Percentiles rank a stretch among this genome's conserved stretches.
Conservation (phyloP, 2,329 filamentous ascomycete species). For the Phialophora macrospora region DNA sequence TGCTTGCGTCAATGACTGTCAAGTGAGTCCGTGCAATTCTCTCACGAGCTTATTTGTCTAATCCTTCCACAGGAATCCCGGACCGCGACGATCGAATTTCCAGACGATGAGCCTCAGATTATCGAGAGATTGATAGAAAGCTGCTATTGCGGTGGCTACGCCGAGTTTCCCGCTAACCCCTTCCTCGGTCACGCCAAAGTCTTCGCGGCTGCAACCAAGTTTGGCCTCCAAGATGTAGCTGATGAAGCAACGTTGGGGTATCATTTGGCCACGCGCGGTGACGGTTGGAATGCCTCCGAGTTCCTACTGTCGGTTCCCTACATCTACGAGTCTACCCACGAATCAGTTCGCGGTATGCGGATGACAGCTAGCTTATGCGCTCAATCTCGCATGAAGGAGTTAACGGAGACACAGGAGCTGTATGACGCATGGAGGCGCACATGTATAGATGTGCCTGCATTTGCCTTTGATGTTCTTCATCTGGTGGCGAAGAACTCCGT, state of each 20-base stretch:
- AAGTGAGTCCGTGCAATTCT: neutral
- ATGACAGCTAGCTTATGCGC: neutral
- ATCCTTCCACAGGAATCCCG: neutral
- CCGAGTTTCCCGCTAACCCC: neutral
- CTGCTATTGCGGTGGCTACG: neutral
- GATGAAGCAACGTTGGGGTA: neutral
- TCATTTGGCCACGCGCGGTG: neutral
- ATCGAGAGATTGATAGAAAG: neutral
- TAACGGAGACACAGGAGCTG: neutral
- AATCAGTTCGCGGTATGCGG: neutral
- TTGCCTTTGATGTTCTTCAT: neutral
- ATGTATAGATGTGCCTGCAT: slow-evolving; percentile 1
- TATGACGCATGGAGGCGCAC: neutral
- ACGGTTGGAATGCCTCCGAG: neutral
- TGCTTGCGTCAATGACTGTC: neutral
- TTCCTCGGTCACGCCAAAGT: neutral
- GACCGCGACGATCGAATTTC: neutral
- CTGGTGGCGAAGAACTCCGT: neutral
- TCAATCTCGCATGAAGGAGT: neutral
- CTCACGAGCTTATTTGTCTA: neutral
- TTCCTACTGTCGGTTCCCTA: neutral
- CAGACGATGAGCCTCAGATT: neutral
- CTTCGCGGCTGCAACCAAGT: neutral
- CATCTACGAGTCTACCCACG: neutral
- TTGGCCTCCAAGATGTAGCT: neutral